Conservation (phyloP, 2,329 filamentous ascomycete genomes). For the Alternaria brassicicola region DNA sequence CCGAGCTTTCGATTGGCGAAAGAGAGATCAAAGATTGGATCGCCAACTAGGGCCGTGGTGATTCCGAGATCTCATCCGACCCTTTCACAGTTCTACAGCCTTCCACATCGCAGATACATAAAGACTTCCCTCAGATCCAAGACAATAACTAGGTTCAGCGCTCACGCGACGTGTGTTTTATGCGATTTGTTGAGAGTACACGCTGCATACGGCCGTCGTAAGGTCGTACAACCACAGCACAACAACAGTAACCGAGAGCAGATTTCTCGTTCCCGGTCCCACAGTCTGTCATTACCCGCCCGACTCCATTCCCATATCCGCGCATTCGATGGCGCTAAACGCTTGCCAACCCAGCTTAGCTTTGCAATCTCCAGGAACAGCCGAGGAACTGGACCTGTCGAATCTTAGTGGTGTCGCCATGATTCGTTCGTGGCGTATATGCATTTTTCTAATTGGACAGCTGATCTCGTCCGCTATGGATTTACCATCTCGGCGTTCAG, state of each 20-base stretch:
- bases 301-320: conserved; percentile 2
- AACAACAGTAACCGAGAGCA: background rate
- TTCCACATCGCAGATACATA: background rate
- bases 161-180: background rate
- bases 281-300: conserved; percentile 4
- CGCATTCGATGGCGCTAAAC: conserved; percentile 8
- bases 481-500: background rate
- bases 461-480: conserved; percentile 2
- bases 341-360: conserved; percentile 1
- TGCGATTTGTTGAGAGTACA: background rate
- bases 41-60: conserved; percentile 15
- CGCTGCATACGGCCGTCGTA: background rate
- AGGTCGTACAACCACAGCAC: conserved; percentile 2
- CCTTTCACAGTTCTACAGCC: conserved; percentile 10
- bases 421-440: conserved; percentile 4
- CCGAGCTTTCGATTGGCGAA: conserved; percentile 33
- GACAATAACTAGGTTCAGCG: background rate
- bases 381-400: conserved; percentile 12
- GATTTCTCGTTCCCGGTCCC: background rate
- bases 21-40: conserved; percentile 20
- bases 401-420: conserved; percentile 3
- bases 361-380: conserved; percentile 18
- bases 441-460: conserved; percentile 9
- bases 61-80: background rate
- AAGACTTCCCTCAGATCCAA: background rate